Evolutionary conservation across 2,329 filamentous ascomycete species (phyloP), one percentile per base, ranked within the genome.

Genomic region (Chaetomium sp.): DNA sequence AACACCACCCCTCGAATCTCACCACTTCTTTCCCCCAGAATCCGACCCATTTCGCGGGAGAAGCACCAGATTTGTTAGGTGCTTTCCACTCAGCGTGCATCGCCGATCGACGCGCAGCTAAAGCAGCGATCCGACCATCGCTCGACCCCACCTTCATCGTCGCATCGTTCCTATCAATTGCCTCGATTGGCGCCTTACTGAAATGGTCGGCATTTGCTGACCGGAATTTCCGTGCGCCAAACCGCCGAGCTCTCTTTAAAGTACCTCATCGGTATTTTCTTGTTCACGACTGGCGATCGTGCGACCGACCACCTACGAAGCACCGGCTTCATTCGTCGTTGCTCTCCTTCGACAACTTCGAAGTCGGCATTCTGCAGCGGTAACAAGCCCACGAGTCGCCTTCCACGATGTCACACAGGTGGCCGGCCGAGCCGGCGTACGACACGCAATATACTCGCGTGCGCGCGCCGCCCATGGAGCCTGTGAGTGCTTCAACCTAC

Each of bases 401-500:
- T 42, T 19, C 42, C 40, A 51, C 49, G 51, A 56, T 57, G 59
- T 56, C 59, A 42, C 60, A 60, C 54, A 36, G 35, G 43, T 59
- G 57, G 54, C 50, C 53, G 59, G 47, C 54, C 51, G 61, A 59
- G 34, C 64, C 53, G 49, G 69, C 70, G 69, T 62, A 67, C 44
- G 68, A 71, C 32, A 41, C 67, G 14, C 69, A 69, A 53, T 60
- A 66, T 57, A 59, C 67, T 54, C 62, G 66, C 55, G 64, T 66
- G 56, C 69, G 64, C 56, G 62, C 61, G 38, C 59, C 65, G 12
- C 61, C 65, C 41, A 62, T 67, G 52, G 61, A 66, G 19, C 61
- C 64, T 33, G 50, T 59, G 6, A 51, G 52, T 45, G 56, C 59
- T 41, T 57, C 64, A n/a, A 63, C 72, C 59, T 81, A 81, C 67